A percentile compares a stretch with the other conserved stretches of the same genome.
Conservation (phyloP, 2,329 filamentous ascomycete genomes). For the Penicillium sp. region DNA sequence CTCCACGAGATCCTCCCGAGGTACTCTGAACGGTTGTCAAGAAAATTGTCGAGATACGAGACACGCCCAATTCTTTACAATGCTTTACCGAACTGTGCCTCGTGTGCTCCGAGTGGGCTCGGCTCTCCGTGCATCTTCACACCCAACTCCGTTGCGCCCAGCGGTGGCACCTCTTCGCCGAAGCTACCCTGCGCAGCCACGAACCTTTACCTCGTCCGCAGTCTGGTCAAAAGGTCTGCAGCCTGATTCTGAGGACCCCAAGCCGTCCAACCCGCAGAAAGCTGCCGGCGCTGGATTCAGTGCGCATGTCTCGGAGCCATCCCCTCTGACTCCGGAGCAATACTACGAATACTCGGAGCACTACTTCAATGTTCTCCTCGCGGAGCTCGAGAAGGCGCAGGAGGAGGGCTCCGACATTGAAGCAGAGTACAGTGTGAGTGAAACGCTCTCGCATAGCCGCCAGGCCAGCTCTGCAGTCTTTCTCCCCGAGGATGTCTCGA, state of each 20-base stretch:
- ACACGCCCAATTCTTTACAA: slow-evolving; percentile 13
- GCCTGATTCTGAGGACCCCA: slow-evolving; percentile 54
- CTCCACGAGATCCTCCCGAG: background rate
- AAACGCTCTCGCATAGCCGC: background rate
- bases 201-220: slow-evolving; percentile 33
- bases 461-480: too few relatives aligned
- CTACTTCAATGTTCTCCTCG: slow-evolving; percentile 59
- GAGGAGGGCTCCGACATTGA: slow-evolving; percentile 71
- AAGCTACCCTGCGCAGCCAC: slow-evolving; percentile 7
- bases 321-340: slow-evolving; percentile 60
- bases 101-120: slow-evolving; percentile 28
- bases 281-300: slow-evolving; percentile 38
- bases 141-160: slow-evolving; percentile 11
- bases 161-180: slow-evolving; percentile 8
- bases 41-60: background rate
- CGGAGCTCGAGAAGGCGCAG: slow-evolving; percentile 63
- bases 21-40: background rate
- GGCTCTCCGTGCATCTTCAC: slow-evolving; percentile 19
- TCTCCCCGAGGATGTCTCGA: too few relatives aligned
- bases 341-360: slow-evolving; percentile 74
- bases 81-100: slow-evolving; percentile 38
- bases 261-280: slow-evolving; percentile 35
- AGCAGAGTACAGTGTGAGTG: slow-evolving; percentile 77
- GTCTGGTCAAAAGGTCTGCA: slow-evolving; percentile 48
- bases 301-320: slow-evolving; percentile 47